Conservation (phyloP, 208 protist genomes). For the Borovskyia barvae region DNA sequence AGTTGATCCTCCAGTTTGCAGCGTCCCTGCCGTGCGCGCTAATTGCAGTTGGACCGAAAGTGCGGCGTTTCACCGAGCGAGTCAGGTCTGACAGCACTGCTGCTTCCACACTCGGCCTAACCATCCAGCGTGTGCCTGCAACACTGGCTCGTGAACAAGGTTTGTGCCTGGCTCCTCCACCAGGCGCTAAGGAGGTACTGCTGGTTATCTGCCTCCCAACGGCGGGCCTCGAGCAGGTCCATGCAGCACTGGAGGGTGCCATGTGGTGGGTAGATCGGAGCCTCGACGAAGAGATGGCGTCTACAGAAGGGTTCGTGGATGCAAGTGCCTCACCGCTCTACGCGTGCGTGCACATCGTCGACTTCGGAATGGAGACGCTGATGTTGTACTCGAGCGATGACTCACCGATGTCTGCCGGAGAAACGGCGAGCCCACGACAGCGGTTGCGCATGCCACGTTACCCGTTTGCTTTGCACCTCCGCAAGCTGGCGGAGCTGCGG, state of each 20-base stretch:
- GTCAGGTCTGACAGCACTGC: not conserved
- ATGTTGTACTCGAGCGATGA: constrained; percentile 12
- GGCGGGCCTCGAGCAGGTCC: not conserved
- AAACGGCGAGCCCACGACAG: not conserved
- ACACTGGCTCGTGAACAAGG: not conserved
- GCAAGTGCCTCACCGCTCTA: not conserved
- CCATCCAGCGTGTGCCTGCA: not conserved
- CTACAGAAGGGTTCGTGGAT: not conserved
- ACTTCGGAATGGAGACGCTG: constrained; percentile 3
- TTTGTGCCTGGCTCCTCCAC: not conserved
- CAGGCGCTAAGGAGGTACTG: constrained; percentile 3
- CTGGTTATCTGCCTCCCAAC: not conserved
- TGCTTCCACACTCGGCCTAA: not conserved
- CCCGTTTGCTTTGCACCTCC: constrained; percentile 13
- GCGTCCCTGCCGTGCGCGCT: not conserved
- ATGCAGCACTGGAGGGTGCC: not conserved
- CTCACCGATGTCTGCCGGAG: not conserved
- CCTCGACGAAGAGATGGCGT: not conserved
- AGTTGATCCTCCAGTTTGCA: not conserved
- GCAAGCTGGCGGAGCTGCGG: constrained; percentile 10
- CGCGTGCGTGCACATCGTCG: constrained; percentile 7
- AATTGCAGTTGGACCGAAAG: not conserved
- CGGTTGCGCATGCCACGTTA: constrained; percentile 10
- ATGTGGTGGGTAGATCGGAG: constrained; percentile 33
- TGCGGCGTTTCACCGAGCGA: not conserved